Base-by-base conservation (phyloP, 2,329 filamentous ascomycete genomes). In the Beauveria asiatica region DNA sequence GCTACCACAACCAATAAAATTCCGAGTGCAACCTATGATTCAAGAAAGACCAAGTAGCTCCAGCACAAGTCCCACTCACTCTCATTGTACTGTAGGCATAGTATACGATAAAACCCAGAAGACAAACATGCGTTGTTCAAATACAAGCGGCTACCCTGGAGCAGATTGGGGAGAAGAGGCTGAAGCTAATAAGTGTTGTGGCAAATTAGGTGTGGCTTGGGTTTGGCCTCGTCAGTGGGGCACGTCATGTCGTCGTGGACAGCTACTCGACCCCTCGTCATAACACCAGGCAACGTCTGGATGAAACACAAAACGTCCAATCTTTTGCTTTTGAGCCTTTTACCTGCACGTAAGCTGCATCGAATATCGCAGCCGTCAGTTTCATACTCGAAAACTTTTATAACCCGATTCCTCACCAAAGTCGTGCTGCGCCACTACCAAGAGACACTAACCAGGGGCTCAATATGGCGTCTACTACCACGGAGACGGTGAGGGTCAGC, bases 161-260 rank as follows among this genome's bases (percentile, higher is more conserved):
- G 19, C 33, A 42, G 4, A 23, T 13, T 17, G 19, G 30, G 27
- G 21, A 55, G 27, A 57, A 39, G 59, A 57, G 52, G 52, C 52
- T 57, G 59, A 45, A 59, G 48, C 60, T 51, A 33, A 25, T 23
- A 23, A 23, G 49, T 60, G 27, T 56, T 62, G 67, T 70, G 68
- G 68, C 68, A 63, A 64, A 60, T 54, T 41, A 54, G 17, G 44
- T 66, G 68, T 67, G 67, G 67, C 67, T 67, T 61, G 30, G 58
- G 23, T 33, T 23, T 61, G 57, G 58, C 60, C 57, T 57, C 61
- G 44, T 62, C 56, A 65, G 71, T 73, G 72, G 72, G 68, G 71
- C 68, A 73, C 72, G 73, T 75, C 73, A 74, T 74, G 68, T 65
- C 62, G 64, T 70, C 68, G 69, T 70, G 68, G 68, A 66, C 64